These are phyloP conservation scores for Ophiostoma triangulosporum DNA, from an alignment of 2,329 filamentous ascomycete genomes.

Conservation along the genomic window DNA sequence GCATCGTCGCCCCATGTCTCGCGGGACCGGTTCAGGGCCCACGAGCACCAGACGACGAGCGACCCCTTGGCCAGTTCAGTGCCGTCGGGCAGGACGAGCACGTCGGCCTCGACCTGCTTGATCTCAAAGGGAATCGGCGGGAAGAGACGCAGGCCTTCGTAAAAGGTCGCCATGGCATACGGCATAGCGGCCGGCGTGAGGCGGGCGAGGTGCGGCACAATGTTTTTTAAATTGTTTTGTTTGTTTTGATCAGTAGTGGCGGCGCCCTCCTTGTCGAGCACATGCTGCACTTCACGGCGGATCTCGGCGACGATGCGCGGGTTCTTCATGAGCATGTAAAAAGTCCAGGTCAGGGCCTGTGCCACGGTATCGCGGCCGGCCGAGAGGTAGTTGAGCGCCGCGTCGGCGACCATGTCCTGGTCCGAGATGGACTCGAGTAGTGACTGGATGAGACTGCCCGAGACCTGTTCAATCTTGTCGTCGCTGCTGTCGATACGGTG, in stretches of 20 bases:
- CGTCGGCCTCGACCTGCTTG: conserved; percentile 40
- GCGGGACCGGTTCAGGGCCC: conserved; percentile 47
- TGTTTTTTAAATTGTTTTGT: conserved; percentile 5
- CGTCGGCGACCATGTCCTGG: conserved; percentile 44
- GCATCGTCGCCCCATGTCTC: conserved; percentile 44
- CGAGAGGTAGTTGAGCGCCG: conserved; percentile 52
- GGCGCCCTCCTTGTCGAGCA: conserved; percentile 13
- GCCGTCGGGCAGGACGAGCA: conserved; percentile 41
- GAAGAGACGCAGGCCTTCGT: conserved; percentile 47
- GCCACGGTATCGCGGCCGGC: conserved; percentile 52
- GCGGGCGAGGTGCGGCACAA: conserved; percentile 18
- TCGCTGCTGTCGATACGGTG: background rate
- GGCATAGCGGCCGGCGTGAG: conserved; percentile 33
- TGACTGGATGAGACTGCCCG: conserved; percentile 46
- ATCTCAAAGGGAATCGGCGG: conserved; percentile 55
- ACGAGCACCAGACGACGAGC: conserved; percentile 49
- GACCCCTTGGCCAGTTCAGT: conserved; percentile 40
- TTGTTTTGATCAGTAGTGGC: conserved; percentile 3
- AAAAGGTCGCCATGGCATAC: conserved; percentile 47
- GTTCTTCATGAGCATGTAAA: conserved; percentile 45
- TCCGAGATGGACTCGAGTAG: conserved; percentile 43
- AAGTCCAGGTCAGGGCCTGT: conserved; percentile 50
- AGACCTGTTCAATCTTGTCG: conserved; percentile 27
- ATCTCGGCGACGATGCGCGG: conserved; percentile 27
- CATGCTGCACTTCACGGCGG: conserved; percentile 26